phyloP scores from a whole-genome alignment of 441 rosid genomes.

The Erodium texanum region DNA sequence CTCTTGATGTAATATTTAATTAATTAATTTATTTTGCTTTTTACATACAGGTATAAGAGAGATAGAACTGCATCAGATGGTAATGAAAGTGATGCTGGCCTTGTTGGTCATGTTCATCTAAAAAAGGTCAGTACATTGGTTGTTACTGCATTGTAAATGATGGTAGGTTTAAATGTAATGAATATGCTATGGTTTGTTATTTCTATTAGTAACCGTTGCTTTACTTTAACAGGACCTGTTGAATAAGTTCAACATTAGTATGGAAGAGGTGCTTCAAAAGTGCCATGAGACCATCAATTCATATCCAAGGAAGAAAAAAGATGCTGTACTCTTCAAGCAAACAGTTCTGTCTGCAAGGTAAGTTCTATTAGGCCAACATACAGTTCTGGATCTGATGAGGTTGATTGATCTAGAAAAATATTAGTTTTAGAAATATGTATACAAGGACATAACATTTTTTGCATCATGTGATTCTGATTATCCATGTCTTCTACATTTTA shows the following conservation, averaged over 20 bases:
- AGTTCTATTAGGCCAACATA: constrained; percentile 11
- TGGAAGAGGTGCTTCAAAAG: constrained; percentile 53
- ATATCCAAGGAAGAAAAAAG: constrained; percentile 61
- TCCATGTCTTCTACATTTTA: not conserved
- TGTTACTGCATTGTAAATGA: constrained; percentile 17
- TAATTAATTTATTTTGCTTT: constrained; percentile 15
- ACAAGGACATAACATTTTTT: not conserved
- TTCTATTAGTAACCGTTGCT: constrained; percentile 22
- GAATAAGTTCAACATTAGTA: constrained; percentile 41
- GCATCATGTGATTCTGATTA: not conserved
- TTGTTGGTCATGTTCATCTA: constrained; percentile 79
- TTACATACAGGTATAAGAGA: constrained; percentile 48
- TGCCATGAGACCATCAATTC: constrained; percentile 51
- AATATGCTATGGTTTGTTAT: constrained; percentile 10
- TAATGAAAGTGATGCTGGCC: constrained; percentile 43
- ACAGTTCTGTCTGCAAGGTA: constrained; percentile 55
- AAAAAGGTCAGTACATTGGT: constrained; percentile 43
- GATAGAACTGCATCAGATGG: constrained; percentile 33
- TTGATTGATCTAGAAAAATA: too few relatives aligned
- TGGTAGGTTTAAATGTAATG: constrained; percentile 11
- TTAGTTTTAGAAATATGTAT: too few relatives aligned
- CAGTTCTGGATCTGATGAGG: not conserved
- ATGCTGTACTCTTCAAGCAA: constrained; percentile 36
- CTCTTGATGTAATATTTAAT: constrained; percentile 6
- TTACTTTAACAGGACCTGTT: constrained; percentile 46